Evolutionary conservation across 2,329 filamentous ascomycete genomes (phyloP).

Genomic region (Diplocarpon mali): DNA sequence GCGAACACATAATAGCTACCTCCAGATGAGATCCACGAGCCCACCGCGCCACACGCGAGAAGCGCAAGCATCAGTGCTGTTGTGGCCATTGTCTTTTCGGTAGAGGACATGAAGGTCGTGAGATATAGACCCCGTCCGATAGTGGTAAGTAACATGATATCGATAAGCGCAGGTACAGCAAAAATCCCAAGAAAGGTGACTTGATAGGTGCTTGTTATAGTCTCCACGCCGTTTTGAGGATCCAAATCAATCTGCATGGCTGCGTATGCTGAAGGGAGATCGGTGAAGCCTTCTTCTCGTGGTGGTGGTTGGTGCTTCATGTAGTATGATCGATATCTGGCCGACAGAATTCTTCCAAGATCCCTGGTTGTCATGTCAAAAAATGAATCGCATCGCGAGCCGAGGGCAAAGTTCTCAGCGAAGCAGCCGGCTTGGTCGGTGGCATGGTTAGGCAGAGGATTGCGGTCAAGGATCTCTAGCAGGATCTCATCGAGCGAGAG

Average conservation of each 20-base stretch:
- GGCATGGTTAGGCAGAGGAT: conserved; percentile 47
- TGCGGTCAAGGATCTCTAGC: conserved; percentile 50
- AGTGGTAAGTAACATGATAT: conserved; percentile 34
- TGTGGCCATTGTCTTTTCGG: conserved; percentile 40
- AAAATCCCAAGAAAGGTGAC: conserved; percentile 49
- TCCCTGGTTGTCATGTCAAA: conserved; percentile 43
- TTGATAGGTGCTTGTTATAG: conserved; percentile 36
- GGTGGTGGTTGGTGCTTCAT: conserved; percentile 12
- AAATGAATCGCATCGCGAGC: conserved; percentile 51
- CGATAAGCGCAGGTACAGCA: conserved; percentile 49
- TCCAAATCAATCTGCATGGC: conserved; percentile 42
- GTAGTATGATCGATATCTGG: conserved; percentile 37
- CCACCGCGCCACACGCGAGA: conserved; percentile 46
- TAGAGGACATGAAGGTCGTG: conserved; percentile 41
- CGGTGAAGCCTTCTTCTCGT: conserved; percentile 22
- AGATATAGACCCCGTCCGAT: conserved; percentile 50
- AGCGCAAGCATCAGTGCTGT: conserved; percentile 47
- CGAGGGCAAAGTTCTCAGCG: conserved; percentile 50
- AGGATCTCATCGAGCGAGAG: conserved; percentile 51
- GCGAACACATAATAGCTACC: conserved; percentile 50
- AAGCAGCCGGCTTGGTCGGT: conserved; percentile 53
- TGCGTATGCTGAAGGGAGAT: conserved; percentile 32
- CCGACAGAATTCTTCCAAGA: conserved; percentile 30
- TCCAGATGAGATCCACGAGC: conserved; percentile 52
- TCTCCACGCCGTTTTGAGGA: conserved; percentile 32